A percentile compares a stretch with the other conserved stretches of the same genome.
Evolutionary conservation across 495 filamentous ascomycete genomes (phyloP).

Genomic region (Neurospora discreta): DNA sequence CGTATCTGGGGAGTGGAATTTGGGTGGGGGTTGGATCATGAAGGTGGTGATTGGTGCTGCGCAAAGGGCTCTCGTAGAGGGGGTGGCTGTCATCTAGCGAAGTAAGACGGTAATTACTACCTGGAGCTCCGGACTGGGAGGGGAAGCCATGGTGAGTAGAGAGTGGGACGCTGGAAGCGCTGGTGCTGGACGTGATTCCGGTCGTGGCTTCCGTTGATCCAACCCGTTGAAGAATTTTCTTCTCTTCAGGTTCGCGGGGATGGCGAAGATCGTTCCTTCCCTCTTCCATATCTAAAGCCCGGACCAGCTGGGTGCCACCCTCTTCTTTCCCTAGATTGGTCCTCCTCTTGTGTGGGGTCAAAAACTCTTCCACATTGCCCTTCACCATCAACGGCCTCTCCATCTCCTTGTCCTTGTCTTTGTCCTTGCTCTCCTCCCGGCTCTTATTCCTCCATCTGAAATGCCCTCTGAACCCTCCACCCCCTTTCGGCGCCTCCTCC

Average conservation of each 20-base stretch:
- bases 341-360: not conserved
- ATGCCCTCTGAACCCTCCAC: not conserved
- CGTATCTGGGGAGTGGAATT: not conserved
- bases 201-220: not conserved
- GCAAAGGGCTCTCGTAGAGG: not conserved
- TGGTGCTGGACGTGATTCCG: not conserved
- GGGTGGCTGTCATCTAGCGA: not conserved
- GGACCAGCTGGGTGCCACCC: too few relatives aligned
- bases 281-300: not conserved
- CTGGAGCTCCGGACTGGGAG: not conserved
- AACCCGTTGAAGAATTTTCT: not conserved
- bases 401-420: not conserved
- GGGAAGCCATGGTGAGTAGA: not conserved
- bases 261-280: not conserved
- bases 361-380: not conserved
- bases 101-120: not conserved
- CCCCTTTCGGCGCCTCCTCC: not conserved
- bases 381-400: not conserved
- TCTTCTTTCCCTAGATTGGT: not conserved
- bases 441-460: not conserved
- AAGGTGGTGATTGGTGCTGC: not conserved
- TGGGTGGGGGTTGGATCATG: not conserved
- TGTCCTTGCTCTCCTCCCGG: not conserved
- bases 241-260: not conserved
- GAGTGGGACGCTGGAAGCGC: not conserved